Base-by-base conservation (phyloP, 1,284 basidiomycete species). In the Lignosus rhinocerotis region DNA sequence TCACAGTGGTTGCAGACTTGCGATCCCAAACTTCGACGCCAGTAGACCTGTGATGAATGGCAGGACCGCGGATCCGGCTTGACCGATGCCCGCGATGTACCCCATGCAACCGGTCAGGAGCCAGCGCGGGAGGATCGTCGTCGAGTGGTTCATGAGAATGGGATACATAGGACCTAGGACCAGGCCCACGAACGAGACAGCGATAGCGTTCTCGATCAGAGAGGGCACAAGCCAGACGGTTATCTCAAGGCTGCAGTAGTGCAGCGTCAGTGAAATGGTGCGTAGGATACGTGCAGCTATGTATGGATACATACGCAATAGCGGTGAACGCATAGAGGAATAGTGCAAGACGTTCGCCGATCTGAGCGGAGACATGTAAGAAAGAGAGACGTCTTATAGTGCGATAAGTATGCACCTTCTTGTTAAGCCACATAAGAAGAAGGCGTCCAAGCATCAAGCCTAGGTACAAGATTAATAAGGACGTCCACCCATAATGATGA, bases 41-140 rank as follows among this genome's bases (percentile, higher is more conserved):
- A 87, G 72, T 1, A 80, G 75, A n/a, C 85, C 85, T 0, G 85
- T 85, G 57, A 85, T 73, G 68, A 90, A 88, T 0, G 88, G 87
- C 48, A 91, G 71, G 2, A 87, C 70, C 0, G 88, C 87, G 50
- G 81, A 83, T 9, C 88, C 87, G 2, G 85, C 81, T 63, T 86
- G 84, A 0, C 88, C 87, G 48, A 88, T 74, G 12, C 82, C 83
- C 2, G 82, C 79, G 30, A 86, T 84, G 82, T 85, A 86, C 3
- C 87, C 87, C 42, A 89, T 83, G n/a, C 83, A 79, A 2, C 78
- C 85, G 0, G 81, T 83, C 50, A 88, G 78, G 10, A 90, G 74
- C 77, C 83, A 85, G 10, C 75, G 76, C 7, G 87, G 87, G 5
- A 91, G 71, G 53, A 89, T 75, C 6, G 79, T 75, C 14, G 79